Evolutionary conservation across 2,329 filamentous ascomycete species (phyloP).

Genomic region (Venturia nashicola): DNA sequence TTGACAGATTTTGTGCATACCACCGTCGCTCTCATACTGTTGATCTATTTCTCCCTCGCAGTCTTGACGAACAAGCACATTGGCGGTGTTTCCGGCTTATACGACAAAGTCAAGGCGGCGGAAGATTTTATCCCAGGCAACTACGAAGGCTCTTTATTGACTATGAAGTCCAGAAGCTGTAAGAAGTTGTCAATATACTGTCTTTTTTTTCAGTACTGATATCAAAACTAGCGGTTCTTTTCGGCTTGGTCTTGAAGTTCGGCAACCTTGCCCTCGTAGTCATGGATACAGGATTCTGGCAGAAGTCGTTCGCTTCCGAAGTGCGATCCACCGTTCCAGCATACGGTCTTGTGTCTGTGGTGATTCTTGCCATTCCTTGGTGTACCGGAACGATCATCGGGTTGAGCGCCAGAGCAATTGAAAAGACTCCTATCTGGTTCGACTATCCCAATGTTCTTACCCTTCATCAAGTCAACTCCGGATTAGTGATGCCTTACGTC

Average conservation of each 20-base stretch:
- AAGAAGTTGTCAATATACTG: too few species aligned
- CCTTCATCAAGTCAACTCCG: slow-evolving; percentile 63
- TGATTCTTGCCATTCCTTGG: slow-evolving; percentile 90
- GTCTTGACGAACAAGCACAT: slow-evolving; percentile 64
- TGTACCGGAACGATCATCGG: slow-evolving; percentile 81
- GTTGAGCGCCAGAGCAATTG: slow-evolving; percentile 66
- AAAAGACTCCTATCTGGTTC: slow-evolving; percentile 44
- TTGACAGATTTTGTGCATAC: slow-evolving; percentile 81
- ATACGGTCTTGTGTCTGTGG: slow-evolving; percentile 67
- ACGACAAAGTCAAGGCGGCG: slow-evolving; percentile 57
- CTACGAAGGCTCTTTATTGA: slow-evolving; percentile 71
- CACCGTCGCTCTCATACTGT: slow-evolving; percentile 65
- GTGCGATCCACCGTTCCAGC: slow-evolving; percentile 78
- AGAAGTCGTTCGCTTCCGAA: slow-evolving; percentile 82
- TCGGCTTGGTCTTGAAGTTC: neutral
- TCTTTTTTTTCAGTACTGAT: too few species aligned
- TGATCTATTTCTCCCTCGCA: slow-evolving; percentile 73
- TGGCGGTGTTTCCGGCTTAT: slow-evolving; percentile 65
- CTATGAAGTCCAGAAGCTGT: slow-evolving; percentile 48
- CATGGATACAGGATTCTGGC: slow-evolving; percentile 77
- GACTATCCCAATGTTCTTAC: slow-evolving; percentile 36
- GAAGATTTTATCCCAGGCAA: slow-evolving; percentile 66
- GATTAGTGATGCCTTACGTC: slow-evolving; percentile 73
- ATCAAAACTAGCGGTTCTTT: too few species aligned
- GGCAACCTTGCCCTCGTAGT: slow-evolving; percentile 66